Evolutionary conservation across 177 flowering plant genomes (phyloP), one percentile per base, ranked within the genome.

Genomic region (Telopea speciosissima): DNA sequence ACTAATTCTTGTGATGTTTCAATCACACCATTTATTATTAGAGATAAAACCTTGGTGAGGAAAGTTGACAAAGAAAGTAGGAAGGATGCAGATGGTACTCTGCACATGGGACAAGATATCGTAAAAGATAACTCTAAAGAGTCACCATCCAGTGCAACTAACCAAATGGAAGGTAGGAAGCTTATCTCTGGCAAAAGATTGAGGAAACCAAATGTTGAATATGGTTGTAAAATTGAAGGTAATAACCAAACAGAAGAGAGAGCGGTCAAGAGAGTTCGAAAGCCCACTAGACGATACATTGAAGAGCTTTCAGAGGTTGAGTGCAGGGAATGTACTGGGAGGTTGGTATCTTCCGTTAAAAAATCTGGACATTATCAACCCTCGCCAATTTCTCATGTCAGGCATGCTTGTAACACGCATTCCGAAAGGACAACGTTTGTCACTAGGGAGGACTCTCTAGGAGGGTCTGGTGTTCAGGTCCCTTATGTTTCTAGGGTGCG

Each of bases 281-380:
- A 90, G 81, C 99, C 99, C 25, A 95, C 99, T 9, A 90, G 68
- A 75, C 79, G 99, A 73, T 95, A 91, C 72, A 92, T 95, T 79
- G 97, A 95, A 85, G 97, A 94, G 81, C 85, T 88, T 72, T 91
- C 98, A 33, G 97, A 89, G 77, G 82, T 70, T 26, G 99, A 89
- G 62, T 71, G 77, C 14, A 74, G 79, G 71, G 93, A 87, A 49
- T 68, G 66, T 68, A 71, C 71, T 80, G 92, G 77, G 67, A 90
- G 77, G 77, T 74, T 68, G n/a, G 61, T 65, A n/a, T 71, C 83
- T 45, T 45, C 87, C 45, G 69, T 69, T 49, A 85, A 81, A 79
- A 72, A 33, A 69, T 68, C 75, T 21, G 85, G 70, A 58, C 71
- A 63, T 40, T 69, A 72, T 61, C 84, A 72, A 28, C 58, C 76